Conservation (phyloP, 768 basidiomycete genomes). For the Calocera cornea region DNA sequence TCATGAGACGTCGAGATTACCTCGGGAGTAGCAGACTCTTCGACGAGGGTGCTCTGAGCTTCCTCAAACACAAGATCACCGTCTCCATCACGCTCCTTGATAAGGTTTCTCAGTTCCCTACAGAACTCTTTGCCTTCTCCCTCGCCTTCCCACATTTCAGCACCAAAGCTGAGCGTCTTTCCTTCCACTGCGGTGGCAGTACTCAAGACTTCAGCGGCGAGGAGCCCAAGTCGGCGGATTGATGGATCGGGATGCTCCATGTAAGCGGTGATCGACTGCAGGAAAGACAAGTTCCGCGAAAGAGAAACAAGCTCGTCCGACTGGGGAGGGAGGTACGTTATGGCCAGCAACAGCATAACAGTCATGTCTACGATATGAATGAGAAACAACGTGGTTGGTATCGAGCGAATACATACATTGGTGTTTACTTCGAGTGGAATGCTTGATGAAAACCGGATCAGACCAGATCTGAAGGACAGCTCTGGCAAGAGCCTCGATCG, state of each 20-base stretch:
- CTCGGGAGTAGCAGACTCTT: background rate
- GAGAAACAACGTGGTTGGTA: background rate
- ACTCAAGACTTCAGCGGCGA: conserved; percentile 57
- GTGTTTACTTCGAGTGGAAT: conserved; percentile 61
- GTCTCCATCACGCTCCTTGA: conserved; percentile 14
- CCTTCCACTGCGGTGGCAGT: conserved; percentile 42
- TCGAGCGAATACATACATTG: conserved; percentile 41
- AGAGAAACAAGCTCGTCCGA: conserved; percentile 15
- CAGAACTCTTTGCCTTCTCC: conserved; percentile 54
- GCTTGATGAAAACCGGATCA: conserved; percentile 61
- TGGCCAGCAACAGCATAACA: conserved; percentile 47
- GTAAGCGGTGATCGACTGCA: conserved; percentile 57
- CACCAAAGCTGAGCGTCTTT: conserved; percentile 62
- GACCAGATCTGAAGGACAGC: conserved; percentile 51
- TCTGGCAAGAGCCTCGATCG: conserved; percentile 19
- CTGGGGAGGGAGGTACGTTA: conserved; percentile 44
- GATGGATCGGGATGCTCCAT: conserved; percentile 62
- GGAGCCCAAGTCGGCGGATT: conserved; percentile 82
- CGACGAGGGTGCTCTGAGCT: background rate
- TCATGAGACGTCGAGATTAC: no score
- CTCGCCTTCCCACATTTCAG: conserved; percentile 58
- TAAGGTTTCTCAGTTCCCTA: conserved; percentile 37
- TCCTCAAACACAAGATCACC: conserved; percentile 13
- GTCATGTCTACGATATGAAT: conserved; percentile 46
- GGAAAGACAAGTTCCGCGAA: conserved; percentile 33